Conservation (phyloP, 1,139 yeast genomes). For the Hansenula lynferdii region DNA sequence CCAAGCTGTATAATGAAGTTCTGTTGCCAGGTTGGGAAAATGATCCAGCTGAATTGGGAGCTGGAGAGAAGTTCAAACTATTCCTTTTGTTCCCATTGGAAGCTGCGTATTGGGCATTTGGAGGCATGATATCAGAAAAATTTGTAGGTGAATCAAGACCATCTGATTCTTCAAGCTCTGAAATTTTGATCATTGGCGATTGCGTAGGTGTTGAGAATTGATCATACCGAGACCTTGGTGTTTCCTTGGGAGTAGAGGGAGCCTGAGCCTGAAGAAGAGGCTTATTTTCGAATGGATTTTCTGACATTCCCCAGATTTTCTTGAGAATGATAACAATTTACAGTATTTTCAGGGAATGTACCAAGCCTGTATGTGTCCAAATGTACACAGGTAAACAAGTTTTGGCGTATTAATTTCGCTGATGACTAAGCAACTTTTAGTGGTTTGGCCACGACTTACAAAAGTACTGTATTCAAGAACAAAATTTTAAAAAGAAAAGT, state of each 20-base stretch:
- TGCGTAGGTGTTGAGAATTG: slow-evolving; percentile 15
- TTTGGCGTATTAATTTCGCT: no score
- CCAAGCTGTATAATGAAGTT: slow-evolving; percentile 12
- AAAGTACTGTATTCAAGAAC: no score
- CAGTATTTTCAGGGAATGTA: neutral
- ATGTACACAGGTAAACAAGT: neutral
- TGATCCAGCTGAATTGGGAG: neutral
- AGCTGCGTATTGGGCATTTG: slow-evolving; percentile 13
- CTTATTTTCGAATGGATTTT: slow-evolving; percentile 1
- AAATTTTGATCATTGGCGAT: slow-evolving; percentile 23
- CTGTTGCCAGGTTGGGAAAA: neutral
- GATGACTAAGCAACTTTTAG: no score
- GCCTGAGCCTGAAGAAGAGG: neutral
- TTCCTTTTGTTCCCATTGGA: slow-evolving; percentile 1
- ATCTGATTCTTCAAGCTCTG: slow-evolving; percentile 16
- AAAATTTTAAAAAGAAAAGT: neutral
- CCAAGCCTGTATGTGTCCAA: neutral
- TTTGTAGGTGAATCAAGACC: slow-evolving; percentile 5
- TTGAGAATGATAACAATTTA: no score
- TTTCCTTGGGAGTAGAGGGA: slow-evolving; percentile 14
- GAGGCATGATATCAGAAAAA: slow-evolving; percentile 15
- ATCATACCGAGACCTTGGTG: slow-evolving; percentile 16
- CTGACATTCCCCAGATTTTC: neutral
- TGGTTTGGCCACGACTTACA: no score
- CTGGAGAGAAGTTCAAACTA: neutral